phyloP scores from a whole-genome alignment of 495 filamentous ascomycete species.

The Penicillium odoratum region DNA sequence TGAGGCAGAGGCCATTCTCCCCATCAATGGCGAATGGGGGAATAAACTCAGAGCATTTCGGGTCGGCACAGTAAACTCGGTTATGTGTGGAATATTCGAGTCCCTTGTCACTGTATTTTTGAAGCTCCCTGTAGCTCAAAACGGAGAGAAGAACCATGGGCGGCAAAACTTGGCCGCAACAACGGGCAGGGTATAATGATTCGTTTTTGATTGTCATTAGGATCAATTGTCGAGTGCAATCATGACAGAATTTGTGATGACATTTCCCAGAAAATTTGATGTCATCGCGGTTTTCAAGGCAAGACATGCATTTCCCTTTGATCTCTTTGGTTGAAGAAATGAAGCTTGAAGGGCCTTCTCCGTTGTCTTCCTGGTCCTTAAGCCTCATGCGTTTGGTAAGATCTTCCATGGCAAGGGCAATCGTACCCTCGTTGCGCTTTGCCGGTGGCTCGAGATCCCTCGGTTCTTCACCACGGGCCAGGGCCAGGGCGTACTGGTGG shows the following conservation, averaged over 20 bases:
- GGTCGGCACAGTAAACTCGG: constrained; percentile 3
- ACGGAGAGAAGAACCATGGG: background rate
- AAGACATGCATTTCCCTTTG: background rate
- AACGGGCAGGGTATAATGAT: background rate
- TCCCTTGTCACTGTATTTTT: background rate
- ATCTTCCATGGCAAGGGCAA: background rate
- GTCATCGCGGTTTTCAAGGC: background rate
- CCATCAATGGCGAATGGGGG: background rate
- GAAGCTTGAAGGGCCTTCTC: background rate
- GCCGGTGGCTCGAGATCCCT: background rate
- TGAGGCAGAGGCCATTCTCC: background rate
- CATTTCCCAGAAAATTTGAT: background rate
- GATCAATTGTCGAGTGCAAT: background rate
- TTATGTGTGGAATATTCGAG: background rate
- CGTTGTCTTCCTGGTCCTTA: background rate
- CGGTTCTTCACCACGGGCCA: background rate
- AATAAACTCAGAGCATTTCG: background rate
- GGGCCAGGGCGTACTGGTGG: background rate
- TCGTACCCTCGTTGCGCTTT: background rate
- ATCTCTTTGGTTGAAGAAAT: background rate
- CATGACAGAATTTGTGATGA: background rate
- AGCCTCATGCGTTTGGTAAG: background rate
- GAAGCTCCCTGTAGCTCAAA: background rate
- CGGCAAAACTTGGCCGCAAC: background rate
- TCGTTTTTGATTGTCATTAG: background rate